Evolutionary conservation across 495 filamentous ascomycete species (phyloP), one percentile per base, ranked within the genome.

Genomic region (Aspergillus ostianus): DNA sequence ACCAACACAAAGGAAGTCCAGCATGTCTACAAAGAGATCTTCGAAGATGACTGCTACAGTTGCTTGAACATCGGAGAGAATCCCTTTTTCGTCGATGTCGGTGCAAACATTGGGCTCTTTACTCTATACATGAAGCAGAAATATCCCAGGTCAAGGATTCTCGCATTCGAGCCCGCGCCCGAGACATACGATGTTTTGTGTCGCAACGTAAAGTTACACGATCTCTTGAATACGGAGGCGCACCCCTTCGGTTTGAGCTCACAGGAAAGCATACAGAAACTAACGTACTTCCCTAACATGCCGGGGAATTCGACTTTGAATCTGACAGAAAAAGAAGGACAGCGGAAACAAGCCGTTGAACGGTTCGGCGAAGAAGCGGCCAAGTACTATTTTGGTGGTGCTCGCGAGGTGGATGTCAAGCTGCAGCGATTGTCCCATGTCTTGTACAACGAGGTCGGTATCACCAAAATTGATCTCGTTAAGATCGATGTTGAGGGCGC

Each of bases 151-250:
- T 53, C 67, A 10, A 63, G 48, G 53, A 60, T 70, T 30, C 44
- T 70, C 17, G 67, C 67, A 17, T 70, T 70, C 55, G 67, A 70
- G 52, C 67, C 67, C 20, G 67, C 67, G 10, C 67, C 66, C 21
- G 56, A 68, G 50, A 64, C 50, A 18, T 68, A 58, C 53, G 57
- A 60, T 19, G 30, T 55, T 12, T 57, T 70, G 51, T 56, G 47
- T 32, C 62, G 59, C 32, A 70, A 70, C 51, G 32, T 70, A 12
- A 51, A 49, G 18, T 44, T 70, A 1, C 53, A 56, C 18, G 4
- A 3, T 2, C 19, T n/a, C 8, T n/a, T 41, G 0, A 12, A n/a
- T 0, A 19, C 27, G 18, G 12, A 29, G n/a, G 20, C 10, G 4
- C 18, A 56, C 18, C 19, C 17, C 6, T 15, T 29, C 12, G 41